A percentile compares a stretch with the other conserved stretches of the same genome.
These are phyloP conservation scores for Colletotrichum lentis DNA, from an alignment of 2,329 filamentous ascomycete species.

Conservation along the genomic window DNA sequence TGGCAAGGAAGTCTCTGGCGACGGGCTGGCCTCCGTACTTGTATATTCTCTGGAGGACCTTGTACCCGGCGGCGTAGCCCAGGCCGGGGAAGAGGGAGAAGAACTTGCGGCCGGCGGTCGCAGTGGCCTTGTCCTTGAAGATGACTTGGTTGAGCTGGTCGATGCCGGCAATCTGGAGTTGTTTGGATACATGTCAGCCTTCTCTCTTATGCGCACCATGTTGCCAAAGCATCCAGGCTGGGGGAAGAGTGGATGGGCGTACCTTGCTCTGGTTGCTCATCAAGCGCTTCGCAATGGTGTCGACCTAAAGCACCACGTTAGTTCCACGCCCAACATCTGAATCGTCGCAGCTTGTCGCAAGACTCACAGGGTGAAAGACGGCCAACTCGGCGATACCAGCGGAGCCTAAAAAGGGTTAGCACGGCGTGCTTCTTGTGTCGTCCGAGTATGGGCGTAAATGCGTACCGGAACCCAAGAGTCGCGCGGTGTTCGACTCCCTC, in stretches of 20 bases:
- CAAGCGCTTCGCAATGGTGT: conserved; percentile 97
- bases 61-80: conserved; percentile 97
- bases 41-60: conserved; percentile 96
- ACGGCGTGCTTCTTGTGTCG: conserved; percentile 4
- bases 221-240: not conserved
- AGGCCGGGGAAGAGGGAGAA: conserved; percentile 95
- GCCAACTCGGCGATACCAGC: conserved; percentile 93
- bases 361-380: conserved; percentile 85
- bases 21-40: conserved; percentile 99
- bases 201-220: not conserved
- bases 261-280: conserved; percentile 88
- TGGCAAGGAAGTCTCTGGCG: conserved; percentile 84
- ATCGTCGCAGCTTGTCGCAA: not conserved
- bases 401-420: conserved; percentile 67
- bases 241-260: conserved; percentile 52
- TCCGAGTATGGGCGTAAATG: conserved; percentile 1
- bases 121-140: conserved; percentile 87
- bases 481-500: conserved; percentile 88
- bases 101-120: conserved; percentile 78
- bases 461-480: conserved; percentile 88
- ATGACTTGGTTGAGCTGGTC: conserved; percentile 86
- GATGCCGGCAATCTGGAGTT: conserved; percentile 36
- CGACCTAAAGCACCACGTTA: conserved; percentile 68
- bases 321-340: not conserved
- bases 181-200: conserved; percentile 13